Evolutionary conservation across 1,284 basidiomycete species (phyloP).

Genomic region (Meira nashicola): DNA sequence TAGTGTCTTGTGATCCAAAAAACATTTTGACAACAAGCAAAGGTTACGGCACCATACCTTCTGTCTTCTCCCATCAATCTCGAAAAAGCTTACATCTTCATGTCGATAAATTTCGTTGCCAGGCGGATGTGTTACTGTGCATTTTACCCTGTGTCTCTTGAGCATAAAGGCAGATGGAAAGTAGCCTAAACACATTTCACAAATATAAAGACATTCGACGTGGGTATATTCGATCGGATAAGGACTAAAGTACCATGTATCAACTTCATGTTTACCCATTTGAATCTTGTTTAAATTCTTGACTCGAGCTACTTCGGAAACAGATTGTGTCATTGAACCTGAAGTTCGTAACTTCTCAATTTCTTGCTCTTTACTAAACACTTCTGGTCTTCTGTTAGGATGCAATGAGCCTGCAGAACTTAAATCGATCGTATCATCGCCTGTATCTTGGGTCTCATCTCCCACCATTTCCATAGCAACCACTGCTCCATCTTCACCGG

Average conservation of each 20-base stretch:
- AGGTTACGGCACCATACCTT: conserved; percentile 99
- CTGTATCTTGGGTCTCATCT: conserved; percentile 10
- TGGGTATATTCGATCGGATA: conserved; percentile 98
- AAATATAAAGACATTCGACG: conserved; percentile 88
- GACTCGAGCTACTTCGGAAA: conserved; percentile 92
- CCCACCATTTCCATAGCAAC: conserved; percentile 58
- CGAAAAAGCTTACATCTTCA: conserved; percentile 81
- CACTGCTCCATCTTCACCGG: conserved; percentile 47
- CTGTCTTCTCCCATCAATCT: conserved; percentile 96
- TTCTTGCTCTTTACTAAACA: conserved; percentile 87
- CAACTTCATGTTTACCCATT: conserved; percentile 92
- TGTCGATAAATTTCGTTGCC: conserved; percentile 98
- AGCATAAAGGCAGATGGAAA: conserved; percentile 36
- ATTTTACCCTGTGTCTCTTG: conserved; percentile 76
- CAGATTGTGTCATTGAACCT: conserved; percentile 97
- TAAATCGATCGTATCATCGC: conserved; percentile 35
- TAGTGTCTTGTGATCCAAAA: conserved; percentile 96
- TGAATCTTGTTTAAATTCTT: conserved; percentile 96
- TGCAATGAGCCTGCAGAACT: conserved; percentile 52
- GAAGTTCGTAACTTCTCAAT: conserved; percentile 96
- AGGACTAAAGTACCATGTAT: conserved; percentile 99
- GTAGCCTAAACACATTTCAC: conserved; percentile 77
- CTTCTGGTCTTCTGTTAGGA: conserved; percentile 52
- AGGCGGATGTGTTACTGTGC: conserved; percentile 88
- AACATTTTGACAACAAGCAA: conserved; percentile 98